Percentiles rank a stretch among this genome's conserved stretches.
These are phyloP conservation scores for Arthrinium phaeospermum DNA, from an alignment of 2,329 filamentous ascomycete species.

Conservation along the genomic window DNA sequence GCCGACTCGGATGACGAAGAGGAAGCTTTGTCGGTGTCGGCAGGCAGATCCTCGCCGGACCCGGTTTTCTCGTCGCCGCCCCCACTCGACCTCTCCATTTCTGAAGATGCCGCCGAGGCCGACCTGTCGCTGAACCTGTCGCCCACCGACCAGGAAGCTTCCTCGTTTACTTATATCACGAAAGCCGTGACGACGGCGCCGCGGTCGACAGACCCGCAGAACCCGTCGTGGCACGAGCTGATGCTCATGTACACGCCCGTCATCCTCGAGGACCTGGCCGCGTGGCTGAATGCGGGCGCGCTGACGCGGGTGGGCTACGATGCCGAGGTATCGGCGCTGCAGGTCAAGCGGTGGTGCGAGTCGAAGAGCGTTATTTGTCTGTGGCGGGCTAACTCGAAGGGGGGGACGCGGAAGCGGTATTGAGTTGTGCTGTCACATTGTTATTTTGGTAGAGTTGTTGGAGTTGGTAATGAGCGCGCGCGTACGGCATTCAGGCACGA, in stretches of 20 bases:
- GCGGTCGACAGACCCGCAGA: constrained; percentile 51
- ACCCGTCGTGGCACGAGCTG: constrained; percentile 85
- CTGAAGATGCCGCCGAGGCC: constrained; percentile 47
- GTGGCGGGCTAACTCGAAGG: constrained; percentile 64
- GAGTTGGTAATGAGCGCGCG: constrained; percentile 8
- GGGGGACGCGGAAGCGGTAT: constrained; percentile 59
- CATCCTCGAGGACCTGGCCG: constrained; percentile 81
- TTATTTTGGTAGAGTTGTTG: background rate
- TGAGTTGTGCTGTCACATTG: constrained; percentile 29
- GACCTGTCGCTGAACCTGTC: constrained; percentile 51
- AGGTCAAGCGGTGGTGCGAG: constrained; percentile 91
- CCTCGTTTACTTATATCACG: constrained; percentile 59
- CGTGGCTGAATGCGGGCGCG: constrained; percentile 79
- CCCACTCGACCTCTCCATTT: constrained; percentile 47
- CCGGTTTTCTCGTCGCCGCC: constrained; percentile 51
- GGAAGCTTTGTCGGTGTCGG: constrained; percentile 36
- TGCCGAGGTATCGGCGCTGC: constrained; percentile 63
- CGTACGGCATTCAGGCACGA: background rate
- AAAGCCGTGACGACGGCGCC: constrained; percentile 59
- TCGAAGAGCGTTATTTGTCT: constrained; percentile 84
- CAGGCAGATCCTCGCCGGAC: constrained; percentile 43
- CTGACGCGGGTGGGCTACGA: constrained; percentile 68
- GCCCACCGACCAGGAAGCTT: constrained; percentile 48
- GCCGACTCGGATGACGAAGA: constrained; percentile 55
- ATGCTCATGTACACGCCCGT: constrained; percentile 94